These are phyloP conservation scores for Claviceps pusilla DNA, from an alignment of 2,329 filamentous ascomycete genomes.

Conservation along the genomic window DNA sequence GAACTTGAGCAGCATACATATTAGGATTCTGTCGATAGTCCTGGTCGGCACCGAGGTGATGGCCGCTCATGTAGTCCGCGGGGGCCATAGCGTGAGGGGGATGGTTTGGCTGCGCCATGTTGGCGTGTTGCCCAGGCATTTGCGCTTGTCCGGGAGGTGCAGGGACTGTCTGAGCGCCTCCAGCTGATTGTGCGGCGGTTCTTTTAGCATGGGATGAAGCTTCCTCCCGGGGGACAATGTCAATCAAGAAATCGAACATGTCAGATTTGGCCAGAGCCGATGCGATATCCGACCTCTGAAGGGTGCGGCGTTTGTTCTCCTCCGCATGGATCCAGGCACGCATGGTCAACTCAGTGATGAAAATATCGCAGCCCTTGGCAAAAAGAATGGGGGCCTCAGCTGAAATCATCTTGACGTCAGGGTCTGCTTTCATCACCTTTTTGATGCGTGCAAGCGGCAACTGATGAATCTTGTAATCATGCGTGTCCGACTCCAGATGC, in stretches of 20 bases:
- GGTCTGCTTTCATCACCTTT: constrained; percentile 99
- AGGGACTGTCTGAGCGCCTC: constrained; percentile 28
- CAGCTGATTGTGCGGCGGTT: constrained; percentile 36
- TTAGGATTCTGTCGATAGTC: constrained; percentile 66
- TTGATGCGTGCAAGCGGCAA: constrained; percentile 95
- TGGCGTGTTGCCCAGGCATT: constrained; percentile 36
- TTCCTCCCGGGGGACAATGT: constrained; percentile 94
- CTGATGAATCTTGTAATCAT: constrained; percentile 98
- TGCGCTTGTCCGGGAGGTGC: constrained; percentile 34
- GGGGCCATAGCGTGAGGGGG: constrained; percentile 42
- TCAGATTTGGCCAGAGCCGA: constrained; percentile 92
- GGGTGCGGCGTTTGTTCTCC: constrained; percentile 91
- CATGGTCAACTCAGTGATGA: constrained; percentile 98
- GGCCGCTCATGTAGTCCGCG: constrained; percentile 48
- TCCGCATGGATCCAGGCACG: constrained; percentile 98
- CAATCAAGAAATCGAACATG: constrained; percentile 99
- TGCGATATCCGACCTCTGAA: constrained; percentile 92
- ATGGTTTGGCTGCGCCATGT: constrained; percentile 39
- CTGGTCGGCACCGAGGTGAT: constrained; percentile 50
- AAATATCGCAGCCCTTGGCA: constrained; percentile 96
- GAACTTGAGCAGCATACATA: constrained; percentile 73
- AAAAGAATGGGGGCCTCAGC: constrained; percentile 96
- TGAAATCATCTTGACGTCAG: constrained; percentile 99
- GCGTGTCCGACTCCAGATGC: constrained; percentile 83
- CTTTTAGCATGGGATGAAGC: constrained; percentile 75